Conservation (phyloP, 345 rosid genomes). For the Hibiscus syriacus region DNA sequence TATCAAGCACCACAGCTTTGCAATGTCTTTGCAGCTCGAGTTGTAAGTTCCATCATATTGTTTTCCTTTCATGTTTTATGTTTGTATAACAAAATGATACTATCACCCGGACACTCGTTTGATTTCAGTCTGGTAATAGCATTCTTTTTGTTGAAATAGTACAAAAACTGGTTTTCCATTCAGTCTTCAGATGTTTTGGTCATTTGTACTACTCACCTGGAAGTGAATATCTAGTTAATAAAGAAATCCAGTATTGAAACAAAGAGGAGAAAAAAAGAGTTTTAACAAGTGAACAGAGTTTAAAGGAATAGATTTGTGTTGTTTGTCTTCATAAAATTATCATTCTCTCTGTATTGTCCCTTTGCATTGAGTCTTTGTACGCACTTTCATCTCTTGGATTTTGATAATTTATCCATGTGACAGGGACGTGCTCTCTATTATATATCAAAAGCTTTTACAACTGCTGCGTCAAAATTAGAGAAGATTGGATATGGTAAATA, state of each 20-base stretch:
- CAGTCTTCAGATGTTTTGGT: background rate
- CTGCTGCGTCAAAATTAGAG: conserved; percentile 85
- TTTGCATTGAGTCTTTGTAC: background rate
- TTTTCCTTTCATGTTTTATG: conserved; percentile 5
- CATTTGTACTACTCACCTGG: background rate
- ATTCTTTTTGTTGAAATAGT: background rate
- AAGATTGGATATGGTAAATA: conserved; percentile 81
- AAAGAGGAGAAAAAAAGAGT: background rate
- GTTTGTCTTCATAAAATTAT: background rate
- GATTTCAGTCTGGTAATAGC: background rate
- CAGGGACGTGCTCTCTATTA: conserved; percentile 77
- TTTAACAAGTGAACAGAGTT: background rate
- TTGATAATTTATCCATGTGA: conserved; percentile 9
- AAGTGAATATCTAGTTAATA: background rate
- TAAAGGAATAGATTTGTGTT: background rate
- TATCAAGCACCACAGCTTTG: conserved; percentile 90
- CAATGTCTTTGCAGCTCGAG: conserved; percentile 82
- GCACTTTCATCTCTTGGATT: background rate
- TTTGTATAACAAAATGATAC: background rate
- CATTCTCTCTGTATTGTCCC: background rate
- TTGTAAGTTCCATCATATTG: conserved; percentile 38
- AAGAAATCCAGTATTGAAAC: background rate
- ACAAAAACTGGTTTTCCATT: background rate
- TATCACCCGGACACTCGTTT: too few relatives aligned
- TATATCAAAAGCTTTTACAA: conserved; percentile 79